These are phyloP conservation scores for Acacia pycnantha DNA, from an alignment of 331 rosid genomes.

Conservation along the genomic window DNA sequence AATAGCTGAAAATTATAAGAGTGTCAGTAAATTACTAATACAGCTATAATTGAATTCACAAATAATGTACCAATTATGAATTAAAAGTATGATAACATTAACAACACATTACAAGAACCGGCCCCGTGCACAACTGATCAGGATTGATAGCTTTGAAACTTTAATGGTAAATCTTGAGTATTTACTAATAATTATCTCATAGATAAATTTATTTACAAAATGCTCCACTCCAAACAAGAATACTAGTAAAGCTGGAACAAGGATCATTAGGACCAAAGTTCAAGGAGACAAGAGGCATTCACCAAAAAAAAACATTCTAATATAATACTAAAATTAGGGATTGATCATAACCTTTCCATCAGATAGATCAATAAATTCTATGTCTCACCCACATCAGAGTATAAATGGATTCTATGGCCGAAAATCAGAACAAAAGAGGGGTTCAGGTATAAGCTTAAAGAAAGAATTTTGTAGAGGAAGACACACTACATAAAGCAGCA, in stretches of 20 bases:
- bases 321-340: not conserved
- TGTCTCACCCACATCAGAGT: not conserved
- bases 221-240: constrained; percentile 24
- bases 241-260: not conserved
- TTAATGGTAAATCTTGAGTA: not conserved
- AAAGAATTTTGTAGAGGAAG: not conserved
- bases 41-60: constrained; percentile 8
- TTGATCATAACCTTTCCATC: not conserved
- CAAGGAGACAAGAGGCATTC: not conserved
- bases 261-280: constrained; percentile 2
- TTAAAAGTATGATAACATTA: constrained; percentile 1
- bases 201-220: constrained; percentile 1
- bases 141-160: constrained; percentile 10
- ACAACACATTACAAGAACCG: constrained; percentile 18
- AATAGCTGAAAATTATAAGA: constrained; percentile 69
- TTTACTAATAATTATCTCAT: not conserved
- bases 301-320: not conserved
- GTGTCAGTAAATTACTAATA: constrained; percentile 27
- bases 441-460: not conserved
- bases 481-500: not conserved
- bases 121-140: constrained; percentile 7
- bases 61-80: constrained; percentile 13
- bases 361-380: not conserved
- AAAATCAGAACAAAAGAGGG: not conserved
- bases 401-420: not conserved